Evolutionary conservation across 495 filamentous ascomycete genomes (phyloP).

Genomic region (Talaromyces nanjingensis): DNA sequence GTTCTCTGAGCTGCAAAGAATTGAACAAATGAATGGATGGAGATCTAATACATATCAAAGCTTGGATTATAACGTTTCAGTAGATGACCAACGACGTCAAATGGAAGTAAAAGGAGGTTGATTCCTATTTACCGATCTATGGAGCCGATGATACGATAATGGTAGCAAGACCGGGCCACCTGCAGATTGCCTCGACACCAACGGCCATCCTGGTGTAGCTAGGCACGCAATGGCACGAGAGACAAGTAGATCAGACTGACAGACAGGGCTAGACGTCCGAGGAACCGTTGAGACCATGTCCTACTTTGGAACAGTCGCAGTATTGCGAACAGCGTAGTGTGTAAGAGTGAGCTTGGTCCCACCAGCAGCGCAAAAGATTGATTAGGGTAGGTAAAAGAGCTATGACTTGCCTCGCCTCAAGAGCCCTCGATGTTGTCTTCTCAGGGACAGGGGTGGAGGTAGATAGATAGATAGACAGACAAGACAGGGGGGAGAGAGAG

Average conservation of each 20-base stretch:
- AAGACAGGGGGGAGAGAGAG: background rate
- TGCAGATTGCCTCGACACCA: conserved; percentile 2
- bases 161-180: background rate
- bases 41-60: background rate
- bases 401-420: background rate
- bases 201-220: background rate
- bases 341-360: background rate
- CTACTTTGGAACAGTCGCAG: background rate
- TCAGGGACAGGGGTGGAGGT: background rate
- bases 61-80: background rate
- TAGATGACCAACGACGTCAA: background rate
- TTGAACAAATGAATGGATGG: background rate
- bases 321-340: background rate
- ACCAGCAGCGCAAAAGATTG: background rate
- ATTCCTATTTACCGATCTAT: background rate
- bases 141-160: background rate
- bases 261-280: background rate
- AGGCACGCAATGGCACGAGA: background rate
- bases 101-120: background rate
- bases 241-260: background rate
- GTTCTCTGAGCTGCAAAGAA: background rate
- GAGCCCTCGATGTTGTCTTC: background rate
- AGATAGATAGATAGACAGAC: background rate
- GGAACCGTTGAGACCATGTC: background rate
- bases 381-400: background rate